phyloP scores from a whole-genome alignment of 2,329 filamentous ascomycete genomes.

The Pseudohalonectria lignicola region DNA sequence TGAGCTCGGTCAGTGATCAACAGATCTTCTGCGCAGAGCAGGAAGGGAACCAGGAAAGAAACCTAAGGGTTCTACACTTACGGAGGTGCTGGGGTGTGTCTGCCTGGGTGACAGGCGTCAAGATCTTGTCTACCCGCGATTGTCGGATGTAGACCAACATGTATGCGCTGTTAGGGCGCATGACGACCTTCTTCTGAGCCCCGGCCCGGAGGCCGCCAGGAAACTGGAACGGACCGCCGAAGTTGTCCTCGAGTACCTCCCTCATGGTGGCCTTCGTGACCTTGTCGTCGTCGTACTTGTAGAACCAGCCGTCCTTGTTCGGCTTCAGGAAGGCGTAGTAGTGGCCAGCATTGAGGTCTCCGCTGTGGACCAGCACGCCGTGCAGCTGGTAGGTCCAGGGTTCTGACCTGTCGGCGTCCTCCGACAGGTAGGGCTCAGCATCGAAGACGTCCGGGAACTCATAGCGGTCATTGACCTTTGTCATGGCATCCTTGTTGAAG shows the following conservation, averaged over 20 bases:
- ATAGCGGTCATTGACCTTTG: slow-evolving; percentile 94
- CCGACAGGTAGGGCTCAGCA: slow-evolving; percentile 75
- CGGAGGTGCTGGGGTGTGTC: slow-evolving; percentile 76
- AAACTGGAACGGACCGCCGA: slow-evolving; percentile 70
- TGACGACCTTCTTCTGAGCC: slow-evolving; percentile 42
- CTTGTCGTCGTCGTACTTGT: slow-evolving; percentile 93
- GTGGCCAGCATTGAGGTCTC: slow-evolving; percentile 92
- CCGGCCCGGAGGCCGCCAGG: slow-evolving; percentile 34
- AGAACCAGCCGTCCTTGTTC: slow-evolving; percentile 85
- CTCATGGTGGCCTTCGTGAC: slow-evolving; percentile 88
- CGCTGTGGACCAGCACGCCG: slow-evolving; percentile 90
- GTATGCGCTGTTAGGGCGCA: slow-evolving; percentile 77
- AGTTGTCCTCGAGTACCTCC: slow-evolving; percentile 94
- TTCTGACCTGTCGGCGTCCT: slow-evolving; percentile 78
- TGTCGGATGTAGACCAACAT: slow-evolving; percentile 98
- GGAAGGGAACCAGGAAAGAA: too few species aligned
- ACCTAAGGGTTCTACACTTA: slow-evolving; percentile 25
- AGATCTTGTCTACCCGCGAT: slow-evolving; percentile 69
- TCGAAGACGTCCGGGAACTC: slow-evolving; percentile 81
- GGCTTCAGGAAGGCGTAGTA: slow-evolving; percentile 98
- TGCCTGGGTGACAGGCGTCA: slow-evolving; percentile 63
- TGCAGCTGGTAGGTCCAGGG: slow-evolving; percentile 88
- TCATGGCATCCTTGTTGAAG: slow-evolving; percentile 91
- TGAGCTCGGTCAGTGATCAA: too few species aligned
- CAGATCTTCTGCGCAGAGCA: too few species aligned